Evolutionary conservation across 2,329 filamentous ascomycete species (phyloP).

Genomic region (Pyrenophora seminiperda): DNA sequence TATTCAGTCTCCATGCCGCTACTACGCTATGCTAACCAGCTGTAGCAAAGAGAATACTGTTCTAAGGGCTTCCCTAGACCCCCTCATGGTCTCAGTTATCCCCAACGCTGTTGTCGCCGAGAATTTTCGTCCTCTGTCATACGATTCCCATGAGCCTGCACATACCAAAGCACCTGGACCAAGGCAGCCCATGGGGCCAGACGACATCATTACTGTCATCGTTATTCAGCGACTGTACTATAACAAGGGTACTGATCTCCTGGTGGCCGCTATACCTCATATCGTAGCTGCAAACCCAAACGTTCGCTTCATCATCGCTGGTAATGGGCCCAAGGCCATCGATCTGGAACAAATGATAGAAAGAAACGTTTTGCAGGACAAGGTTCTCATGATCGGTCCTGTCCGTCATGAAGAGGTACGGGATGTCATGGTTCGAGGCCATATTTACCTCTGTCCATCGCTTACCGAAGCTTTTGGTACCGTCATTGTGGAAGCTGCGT

Average conservation of each 20-base stretch:
- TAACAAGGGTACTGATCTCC: conserved; percentile 95
- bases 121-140: conserved; percentile 80
- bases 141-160: conserved; percentile 28
- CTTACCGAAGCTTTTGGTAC: conserved; percentile 97
- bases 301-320: conserved; percentile 95
- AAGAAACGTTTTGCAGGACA: conserved; percentile 89
- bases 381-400: conserved; percentile 88
- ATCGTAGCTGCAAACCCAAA: conserved; percentile 89
- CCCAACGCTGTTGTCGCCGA: conserved; percentile 97
- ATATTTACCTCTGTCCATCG: conserved; percentile 94
- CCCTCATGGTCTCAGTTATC: conserved; percentile 96
- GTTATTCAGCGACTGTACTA: conserved; percentile 98
- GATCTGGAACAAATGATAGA: conserved; percentile 98
- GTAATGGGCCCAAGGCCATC: conserved; percentile 94
- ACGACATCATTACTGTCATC: conserved; percentile 92
- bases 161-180: conserved; percentile 54
- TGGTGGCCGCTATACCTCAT: conserved; percentile 94
- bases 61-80: conserved; percentile 89
- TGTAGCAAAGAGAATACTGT: conserved; percentile 96
- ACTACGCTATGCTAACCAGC: conserved; percentile 12
- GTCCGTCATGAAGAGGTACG: conserved; percentile 95
- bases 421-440: conserved; percentile 94
- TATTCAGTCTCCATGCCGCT: background rate
- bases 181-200: conserved; percentile 73
- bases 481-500: conserved; percentile 95